Base-by-base conservation (phyloP, 2,329 filamentous ascomycete species). In the Penicillium sp. region DNA sequence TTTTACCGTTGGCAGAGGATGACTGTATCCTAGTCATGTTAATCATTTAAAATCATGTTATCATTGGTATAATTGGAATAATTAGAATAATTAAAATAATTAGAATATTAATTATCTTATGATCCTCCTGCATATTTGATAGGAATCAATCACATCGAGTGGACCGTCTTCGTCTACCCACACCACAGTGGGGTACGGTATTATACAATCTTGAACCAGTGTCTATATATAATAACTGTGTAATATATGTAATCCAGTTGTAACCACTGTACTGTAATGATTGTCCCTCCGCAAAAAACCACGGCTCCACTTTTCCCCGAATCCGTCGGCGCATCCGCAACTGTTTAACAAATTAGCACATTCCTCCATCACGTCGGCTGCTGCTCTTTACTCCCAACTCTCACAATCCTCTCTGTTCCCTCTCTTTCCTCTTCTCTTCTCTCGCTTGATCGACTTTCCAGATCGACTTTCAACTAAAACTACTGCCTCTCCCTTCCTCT, bases 291-390 rank as follows among this genome's bases (percentile, higher is more conserved):
- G 66, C 67, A 70, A 67, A 70, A 66, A 65, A 35, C 22, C 17
- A 54, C 51, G 68, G 68, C 67, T 70, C 68, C 68, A 70, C 68
- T 68, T 68, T 70, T 70, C 67, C 68, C 68, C 68, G 68, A 70
- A 70, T 70, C 68, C 68, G 68, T 70, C 67, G 56, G 60, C 53
- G 44, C 61, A 60, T 65, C 62, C 62, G 59, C 57, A 57, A 54
- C 37, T 38, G 37, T 17, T 15, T 4, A 42, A n/a, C 55, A 56
- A 59, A 64, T 62, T 56, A 4, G n/a, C 28, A 30, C 28, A 30
- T n/a, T n/a, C n/a, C n/a, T 33, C 58, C 61, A 54, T 54, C 55
- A 42, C 51, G 51, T 30, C 4, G 28, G 28, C 28, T 30, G 30
- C 30, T 33, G 38, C 12, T n/a, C 53, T 55, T 47, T 35, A 38